Evolutionary conservation across 2,329 filamentous ascomycete species (phyloP), one percentile per base, ranked within the genome.

Genomic region (Thermomyces lanuginosus): DNA sequence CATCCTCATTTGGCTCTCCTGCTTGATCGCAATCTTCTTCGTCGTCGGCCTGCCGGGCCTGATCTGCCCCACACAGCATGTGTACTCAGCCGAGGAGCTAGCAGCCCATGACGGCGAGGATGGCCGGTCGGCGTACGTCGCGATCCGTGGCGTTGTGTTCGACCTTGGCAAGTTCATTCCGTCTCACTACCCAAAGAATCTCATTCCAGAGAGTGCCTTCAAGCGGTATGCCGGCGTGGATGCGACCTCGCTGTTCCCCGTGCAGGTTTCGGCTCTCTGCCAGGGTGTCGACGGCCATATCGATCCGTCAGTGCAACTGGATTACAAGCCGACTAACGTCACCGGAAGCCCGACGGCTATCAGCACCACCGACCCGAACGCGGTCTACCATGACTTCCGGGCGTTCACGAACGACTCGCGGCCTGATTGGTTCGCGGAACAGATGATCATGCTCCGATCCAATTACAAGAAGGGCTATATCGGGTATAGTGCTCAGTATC

Each of bases 211-310:
- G 17, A 71, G 71, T 36, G 56, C 63, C 5, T 55, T 95, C 24
- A 61, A 76, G 36, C 76, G 78, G 41, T 98, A 95, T 41, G 84
- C 78, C 24, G 89, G 89, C 28, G 58, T 71, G 22, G 91, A 98
- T 44, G 75, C 84, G n/a, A 91, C 80, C 12, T 62, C 68, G 20
- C 64, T 98, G 7, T 98, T 98, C 58, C 89, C 91, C 0, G 66
- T 98, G 1, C 89, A 98, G 49, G 86, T 98, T 9, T 91, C 77
- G 4, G 83, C 86, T 22, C 65, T 98, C 19, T 98, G 89, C 53
- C 69, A 77, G 33, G 89, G 86, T 32, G 69, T 67, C 16, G 63
- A 73, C 37, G 79, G 76, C 12, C 46, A 43, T 1, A 58, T 77
- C 24, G 66, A 81, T 43, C 66, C 68, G 3, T 66, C 72, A 21